Evolutionary conservation across 441 rosid species (phyloP).

Genomic region (Kokia cookei): DNA sequence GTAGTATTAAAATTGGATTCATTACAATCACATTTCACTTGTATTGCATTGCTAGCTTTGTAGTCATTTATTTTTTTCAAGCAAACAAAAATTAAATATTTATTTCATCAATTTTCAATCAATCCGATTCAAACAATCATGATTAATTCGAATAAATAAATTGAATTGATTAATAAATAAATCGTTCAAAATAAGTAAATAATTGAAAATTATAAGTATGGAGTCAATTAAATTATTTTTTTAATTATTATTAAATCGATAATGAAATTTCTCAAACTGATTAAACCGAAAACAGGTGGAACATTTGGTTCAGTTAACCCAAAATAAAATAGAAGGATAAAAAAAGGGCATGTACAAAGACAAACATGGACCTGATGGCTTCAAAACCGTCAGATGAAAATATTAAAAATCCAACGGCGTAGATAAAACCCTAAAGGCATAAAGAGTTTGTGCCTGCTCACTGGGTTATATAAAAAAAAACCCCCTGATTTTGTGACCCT

Average conservation of each 20-base stretch:
- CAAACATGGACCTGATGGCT: background rate
- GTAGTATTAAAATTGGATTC: background rate
- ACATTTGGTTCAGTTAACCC: too few relatives aligned
- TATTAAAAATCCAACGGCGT: background rate
- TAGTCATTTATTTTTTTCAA: background rate
- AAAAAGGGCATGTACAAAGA: background rate
- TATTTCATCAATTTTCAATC: background rate
- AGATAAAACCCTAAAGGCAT: constrained; percentile 8
- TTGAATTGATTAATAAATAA: too few relatives aligned
- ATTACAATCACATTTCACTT: background rate
- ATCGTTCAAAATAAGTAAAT: too few relatives aligned
- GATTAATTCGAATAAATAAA: too few relatives aligned
- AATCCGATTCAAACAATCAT: too few relatives aligned
- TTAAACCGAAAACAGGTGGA: too few relatives aligned
- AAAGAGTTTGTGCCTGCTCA: background rate
- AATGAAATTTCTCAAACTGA: too few relatives aligned
- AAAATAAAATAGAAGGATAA: too few relatives aligned
- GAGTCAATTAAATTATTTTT: too few relatives aligned
- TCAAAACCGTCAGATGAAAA: background rate
- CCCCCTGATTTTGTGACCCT: background rate
- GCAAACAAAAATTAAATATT: background rate
- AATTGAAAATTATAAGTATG: too few relatives aligned
- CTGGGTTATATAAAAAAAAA: background rate
- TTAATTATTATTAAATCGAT: too few relatives aligned
- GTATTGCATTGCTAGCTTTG: background rate